Conservation (phyloP, 164 flowering plant species). For the Tetracentron sinense region DNA sequence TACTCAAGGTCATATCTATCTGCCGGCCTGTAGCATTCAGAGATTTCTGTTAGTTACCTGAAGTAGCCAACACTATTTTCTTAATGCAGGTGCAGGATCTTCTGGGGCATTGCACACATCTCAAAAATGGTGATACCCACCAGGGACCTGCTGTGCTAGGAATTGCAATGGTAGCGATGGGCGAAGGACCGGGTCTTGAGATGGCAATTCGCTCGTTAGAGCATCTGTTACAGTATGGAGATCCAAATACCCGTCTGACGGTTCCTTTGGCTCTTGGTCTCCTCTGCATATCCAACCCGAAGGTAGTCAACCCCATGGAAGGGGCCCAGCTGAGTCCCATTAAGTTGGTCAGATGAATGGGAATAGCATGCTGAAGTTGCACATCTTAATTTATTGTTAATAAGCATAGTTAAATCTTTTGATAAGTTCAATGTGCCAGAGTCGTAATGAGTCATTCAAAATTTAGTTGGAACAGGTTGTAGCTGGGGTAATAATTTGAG, state of each 20-base stretch:
- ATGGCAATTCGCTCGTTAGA: conserved; percentile 98
- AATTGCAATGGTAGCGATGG: conserved; percentile 98
- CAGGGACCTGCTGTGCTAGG: conserved; percentile 99
- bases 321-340: background rate
- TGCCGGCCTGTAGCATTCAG: background rate
- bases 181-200: conserved; percentile 92
- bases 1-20: conserved; percentile 66
- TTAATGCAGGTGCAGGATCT: conserved; percentile 76
- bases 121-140: conserved; percentile 86
- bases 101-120: conserved; percentile 93
- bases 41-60: conserved; percentile 4
- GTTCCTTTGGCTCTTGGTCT: conserved; percentile 96
- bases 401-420: too few species aligned
- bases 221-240: conserved; percentile 92
- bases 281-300: conserved; percentile 94
- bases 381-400: too few species aligned
- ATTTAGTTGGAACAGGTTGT: background rate
- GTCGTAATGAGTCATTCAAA: too few species aligned
- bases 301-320: conserved; percentile 39
- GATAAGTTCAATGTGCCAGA: too few species aligned
- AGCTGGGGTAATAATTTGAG: background rate
- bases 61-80: conserved; percentile 10
- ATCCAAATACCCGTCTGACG: conserved; percentile 81
- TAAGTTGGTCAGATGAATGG: background rate
- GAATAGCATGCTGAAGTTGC: too few species aligned